Evolutionary conservation across 768 basidiomycete species (phyloP), one percentile per base, ranked within the genome.

Genomic region (Suillus clintonianus): DNA sequence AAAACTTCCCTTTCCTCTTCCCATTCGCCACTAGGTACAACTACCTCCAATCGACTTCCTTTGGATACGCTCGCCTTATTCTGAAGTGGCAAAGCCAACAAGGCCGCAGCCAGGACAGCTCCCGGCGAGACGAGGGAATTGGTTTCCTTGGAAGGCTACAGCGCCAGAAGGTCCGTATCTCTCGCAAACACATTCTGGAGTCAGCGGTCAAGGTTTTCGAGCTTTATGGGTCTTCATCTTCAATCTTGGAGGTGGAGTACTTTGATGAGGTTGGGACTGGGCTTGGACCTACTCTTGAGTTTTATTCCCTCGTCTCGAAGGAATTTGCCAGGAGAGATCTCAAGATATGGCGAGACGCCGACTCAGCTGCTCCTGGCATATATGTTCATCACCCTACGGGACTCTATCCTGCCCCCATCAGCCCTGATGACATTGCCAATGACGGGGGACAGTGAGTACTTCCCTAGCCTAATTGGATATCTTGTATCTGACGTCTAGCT

Each of bases 221-320:
- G 72, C 86, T 99, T 57, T 99, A 98, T 69, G 97, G 97, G 1
- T 93, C 94, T 0, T 95, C 94, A 2, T 92, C 91, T 5, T 95
- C 95, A 0, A 88, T 98, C 24, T 85, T 99, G 47, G 97, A 99
- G 74, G 95, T 99, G 58, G 96, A 99, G 79, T 99, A 98, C 79
- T 98, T 98, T 71, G 95, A 97, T 72, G 97, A 99, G 81, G 96
- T 98, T 55, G 97, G 97, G 22, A 99, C 97, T 9, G 97, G 97
- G 22, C 81, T 99, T 13, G 97, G 97, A 3, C 97, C 97, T 8
- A 99, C 97, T 30, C 83, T 99, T 27, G 97, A 99, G 78, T 99
- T 99, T 79, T 99, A 99, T 76, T 92, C 96, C n/a, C 79, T 99
- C 57, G 97, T 95, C 9, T 97, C 94, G 48, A 92, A 89, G 70